These are phyloP conservation scores for Exophiala dermatitidis DNA, from an alignment of 2,329 filamentous ascomycete genomes.

Conservation along the genomic window DNA sequence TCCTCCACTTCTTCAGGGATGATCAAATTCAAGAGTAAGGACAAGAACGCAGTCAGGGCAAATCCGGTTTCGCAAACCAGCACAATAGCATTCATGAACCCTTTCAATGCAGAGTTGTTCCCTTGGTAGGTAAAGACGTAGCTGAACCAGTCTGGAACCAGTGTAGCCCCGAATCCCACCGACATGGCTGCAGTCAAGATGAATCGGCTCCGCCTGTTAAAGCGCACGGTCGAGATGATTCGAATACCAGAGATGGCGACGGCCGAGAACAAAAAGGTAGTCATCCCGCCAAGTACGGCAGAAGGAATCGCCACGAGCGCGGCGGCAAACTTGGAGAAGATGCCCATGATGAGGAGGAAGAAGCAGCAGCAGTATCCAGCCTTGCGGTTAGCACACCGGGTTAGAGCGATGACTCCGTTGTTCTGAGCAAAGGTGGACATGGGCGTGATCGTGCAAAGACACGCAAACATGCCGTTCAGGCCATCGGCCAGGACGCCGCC, in stretches of 20 bases:
- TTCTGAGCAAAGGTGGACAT: constrained; percentile 79
- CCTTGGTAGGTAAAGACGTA: constrained; percentile 67
- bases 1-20: constrained; percentile 53
- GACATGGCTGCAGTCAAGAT: constrained; percentile 69
- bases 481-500: constrained; percentile 73
- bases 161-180: constrained; percentile 63
- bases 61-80: constrained; percentile 31
- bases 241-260: constrained; percentile 71
- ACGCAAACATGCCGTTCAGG: constrained; percentile 65
- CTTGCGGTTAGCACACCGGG: constrained; percentile 55
- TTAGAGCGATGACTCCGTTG: constrained; percentile 76
- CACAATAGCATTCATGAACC: constrained; percentile 46
- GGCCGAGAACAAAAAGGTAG: constrained; percentile 71
- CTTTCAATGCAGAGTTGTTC: constrained; percentile 58
- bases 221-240: constrained; percentile 64
- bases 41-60: constrained; percentile 30
- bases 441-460: constrained; percentile 70
- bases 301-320: constrained; percentile 68
- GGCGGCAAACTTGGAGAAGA: constrained; percentile 78
- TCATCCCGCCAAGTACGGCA: constrained; percentile 62
- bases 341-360: constrained; percentile 71
- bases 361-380: constrained; percentile 33
- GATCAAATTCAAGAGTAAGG: constrained; percentile 29
- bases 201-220: constrained; percentile 74
- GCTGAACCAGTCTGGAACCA: constrained; percentile 60